Conservation (phyloP, 345 rosid genomes). For the Theobroma cacao region DNA sequence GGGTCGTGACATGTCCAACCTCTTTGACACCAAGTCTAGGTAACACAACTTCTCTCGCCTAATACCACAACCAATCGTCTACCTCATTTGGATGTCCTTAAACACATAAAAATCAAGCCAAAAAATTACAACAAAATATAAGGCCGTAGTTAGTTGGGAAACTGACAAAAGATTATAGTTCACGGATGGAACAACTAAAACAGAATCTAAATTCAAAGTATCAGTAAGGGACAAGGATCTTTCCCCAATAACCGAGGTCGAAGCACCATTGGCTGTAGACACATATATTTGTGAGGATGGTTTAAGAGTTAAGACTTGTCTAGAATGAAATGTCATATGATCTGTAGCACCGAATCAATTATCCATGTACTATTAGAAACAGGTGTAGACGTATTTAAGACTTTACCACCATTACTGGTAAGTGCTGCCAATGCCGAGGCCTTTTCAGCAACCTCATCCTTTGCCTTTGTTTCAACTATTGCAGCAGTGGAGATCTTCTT, state of each 20-base stretch:
- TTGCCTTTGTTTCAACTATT: background rate
- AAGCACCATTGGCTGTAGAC: background rate
- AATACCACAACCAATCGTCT: slow-evolving; percentile 15
- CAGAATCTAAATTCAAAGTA: background rate
- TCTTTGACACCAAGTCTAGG: background rate
- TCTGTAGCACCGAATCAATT: slow-evolving; percentile 9
- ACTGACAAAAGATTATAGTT: no score
- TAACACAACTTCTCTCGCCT: background rate
- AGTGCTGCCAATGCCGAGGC: background rate
- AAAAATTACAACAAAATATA: slow-evolving; percentile 13
- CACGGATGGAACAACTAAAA: background rate
- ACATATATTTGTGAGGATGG: background rate
- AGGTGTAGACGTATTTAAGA: background rate
- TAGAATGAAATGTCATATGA: slow-evolving; percentile 13
- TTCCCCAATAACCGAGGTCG: background rate
- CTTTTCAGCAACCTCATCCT: background rate
- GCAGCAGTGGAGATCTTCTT: background rate
- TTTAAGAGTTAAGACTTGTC: background rate
- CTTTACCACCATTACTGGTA: background rate
- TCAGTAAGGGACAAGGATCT: background rate
- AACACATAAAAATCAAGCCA: slow-evolving; percentile 11
- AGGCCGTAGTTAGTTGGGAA: background rate
- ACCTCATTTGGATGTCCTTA: background rate
- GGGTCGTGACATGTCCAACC: no score
- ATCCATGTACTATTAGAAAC: slow-evolving; percentile 1